A percentile compares a stretch with the other conserved stretches of the same genome.
These are phyloP conservation scores for Metschnikowia sp. DNA, from an alignment of 805 yeast genomes.

Conservation along the genomic window DNA sequence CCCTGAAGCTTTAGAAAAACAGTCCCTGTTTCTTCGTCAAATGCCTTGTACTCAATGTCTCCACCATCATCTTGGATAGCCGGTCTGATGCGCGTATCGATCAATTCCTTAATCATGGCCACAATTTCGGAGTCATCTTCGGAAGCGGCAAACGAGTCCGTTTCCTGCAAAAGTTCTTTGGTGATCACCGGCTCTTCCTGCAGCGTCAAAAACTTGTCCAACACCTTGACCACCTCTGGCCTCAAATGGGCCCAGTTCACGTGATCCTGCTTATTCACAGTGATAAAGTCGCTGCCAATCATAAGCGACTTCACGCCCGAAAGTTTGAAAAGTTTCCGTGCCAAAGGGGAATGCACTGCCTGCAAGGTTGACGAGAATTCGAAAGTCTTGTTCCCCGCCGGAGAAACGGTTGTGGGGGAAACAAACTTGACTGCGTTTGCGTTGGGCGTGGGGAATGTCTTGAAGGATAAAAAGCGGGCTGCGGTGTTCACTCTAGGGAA, in stretches of 20 bases:
- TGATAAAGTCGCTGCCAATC: slow-evolving; percentile 72
- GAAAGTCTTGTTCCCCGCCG: slow-evolving; percentile 45
- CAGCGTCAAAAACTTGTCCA: slow-evolving; percentile 45
- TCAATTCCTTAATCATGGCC: slow-evolving; percentile 84
- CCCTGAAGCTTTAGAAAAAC: slow-evolving; percentile 90
- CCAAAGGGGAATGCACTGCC: slow-evolving; percentile 62
- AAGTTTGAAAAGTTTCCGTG: slow-evolving; percentile 53
- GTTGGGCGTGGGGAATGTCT: slow-evolving; percentile 65
- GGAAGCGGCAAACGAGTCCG: slow-evolving; percentile 41
- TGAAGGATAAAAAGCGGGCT: slow-evolving; percentile 32
- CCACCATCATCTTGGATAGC: slow-evolving; percentile 99
- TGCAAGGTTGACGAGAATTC: slow-evolving; percentile 53
- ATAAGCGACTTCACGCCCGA: slow-evolving; percentile 67
- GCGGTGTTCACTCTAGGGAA: background rate
- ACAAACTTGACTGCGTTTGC: slow-evolving; percentile 72
- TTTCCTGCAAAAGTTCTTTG: slow-evolving; percentile 36
- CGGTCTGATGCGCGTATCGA: slow-evolving; percentile 93
- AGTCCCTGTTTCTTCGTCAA: slow-evolving; percentile 80
- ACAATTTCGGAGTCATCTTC: slow-evolving; percentile 68
- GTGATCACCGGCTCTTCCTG: slow-evolving; percentile 39
- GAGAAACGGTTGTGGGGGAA: slow-evolving; percentile 46
- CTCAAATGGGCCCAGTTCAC: slow-evolving; percentile 55
- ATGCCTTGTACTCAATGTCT: slow-evolving; percentile 84
- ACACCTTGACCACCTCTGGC: slow-evolving; percentile 62
- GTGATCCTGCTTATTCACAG: slow-evolving; percentile 63